These are phyloP conservation scores for Fraxinus anomala DNA, from an alignment of 257 asterid species.

Conservation along the genomic window DNA sequence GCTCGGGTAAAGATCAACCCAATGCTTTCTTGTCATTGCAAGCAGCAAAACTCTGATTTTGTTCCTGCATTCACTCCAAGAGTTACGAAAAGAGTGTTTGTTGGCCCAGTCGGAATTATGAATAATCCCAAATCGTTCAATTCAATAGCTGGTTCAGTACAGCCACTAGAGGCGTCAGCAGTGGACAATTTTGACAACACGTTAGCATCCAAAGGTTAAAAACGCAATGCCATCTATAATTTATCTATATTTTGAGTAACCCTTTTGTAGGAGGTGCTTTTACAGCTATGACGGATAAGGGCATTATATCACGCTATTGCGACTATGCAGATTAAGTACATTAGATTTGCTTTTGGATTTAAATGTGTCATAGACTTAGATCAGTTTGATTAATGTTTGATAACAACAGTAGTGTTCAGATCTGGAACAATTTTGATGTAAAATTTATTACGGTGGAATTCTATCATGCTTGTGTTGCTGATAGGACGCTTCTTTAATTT, in stretches of 20 bases:
- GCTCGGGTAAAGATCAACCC: conserved; percentile 50
- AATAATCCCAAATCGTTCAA: conserved; percentile 41
- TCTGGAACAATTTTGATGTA: background rate
- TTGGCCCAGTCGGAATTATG: conserved; percentile 34
- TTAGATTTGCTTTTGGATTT: background rate
- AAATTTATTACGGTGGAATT: background rate
- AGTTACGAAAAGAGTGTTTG: conserved; percentile 32
- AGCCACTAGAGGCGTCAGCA: conserved; percentile 53
- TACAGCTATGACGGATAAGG: background rate
- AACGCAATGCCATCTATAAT: background rate
- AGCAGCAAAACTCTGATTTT: conserved; percentile 30
- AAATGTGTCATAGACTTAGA: conserved; percentile 5
- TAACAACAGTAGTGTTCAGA: background rate
- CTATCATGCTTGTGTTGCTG: conserved; percentile 25
- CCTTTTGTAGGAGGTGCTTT: background rate
- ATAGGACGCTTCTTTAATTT: conserved; percentile 33
- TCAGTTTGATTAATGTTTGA: background rate
- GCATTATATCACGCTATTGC: background rate
- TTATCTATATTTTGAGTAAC: background rate
- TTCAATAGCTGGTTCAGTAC: conserved; percentile 57
- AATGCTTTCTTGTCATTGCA: conserved; percentile 29
- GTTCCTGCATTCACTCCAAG: conserved; percentile 40
- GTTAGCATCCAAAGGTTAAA: conserved; percentile 69
- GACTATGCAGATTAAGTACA: background rate
- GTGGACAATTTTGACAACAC: conserved; percentile 55